Conservation (phyloP, 2,329 filamentous ascomycete genomes). For the Exophiala xenobiotica region DNA sequence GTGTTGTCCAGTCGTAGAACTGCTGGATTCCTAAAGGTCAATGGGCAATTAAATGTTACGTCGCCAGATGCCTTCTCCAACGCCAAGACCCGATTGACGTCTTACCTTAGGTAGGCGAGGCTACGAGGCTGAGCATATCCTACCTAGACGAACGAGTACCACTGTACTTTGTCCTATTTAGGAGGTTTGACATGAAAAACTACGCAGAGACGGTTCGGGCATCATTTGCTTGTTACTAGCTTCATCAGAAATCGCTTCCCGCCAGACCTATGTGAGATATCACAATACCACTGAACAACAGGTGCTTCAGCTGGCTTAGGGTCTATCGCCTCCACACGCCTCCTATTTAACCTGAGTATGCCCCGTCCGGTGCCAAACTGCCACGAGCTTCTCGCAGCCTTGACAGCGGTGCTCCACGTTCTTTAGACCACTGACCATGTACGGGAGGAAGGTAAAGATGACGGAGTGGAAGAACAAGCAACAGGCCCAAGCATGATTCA, state of each 20-base stretch:
- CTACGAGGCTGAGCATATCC: no score
- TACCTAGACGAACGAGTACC: no score
- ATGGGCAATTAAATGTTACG: neutral
- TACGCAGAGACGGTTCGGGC: no score
- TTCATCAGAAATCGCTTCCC: no score
- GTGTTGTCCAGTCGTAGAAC: neutral
- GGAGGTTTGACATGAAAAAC: no score
- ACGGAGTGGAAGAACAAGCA: constrained; percentile 10
- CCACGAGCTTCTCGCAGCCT: constrained; percentile 5
- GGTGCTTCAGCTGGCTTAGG: no score
- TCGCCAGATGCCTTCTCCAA: constrained; percentile 4
- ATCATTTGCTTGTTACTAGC: no score
- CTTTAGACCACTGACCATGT: constrained; percentile 15
- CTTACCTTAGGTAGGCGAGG: neutral
- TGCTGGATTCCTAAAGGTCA: neutral
- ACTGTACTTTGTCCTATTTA: no score
- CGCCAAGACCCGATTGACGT: neutral
- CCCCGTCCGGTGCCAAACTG: constrained; percentile 13
- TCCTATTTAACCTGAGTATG: constrained; percentile 8
- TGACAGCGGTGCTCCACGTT: constrained; percentile 12
- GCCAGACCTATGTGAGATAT: no score
- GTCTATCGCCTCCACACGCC: no score
- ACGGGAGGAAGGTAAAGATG: constrained; percentile 9
- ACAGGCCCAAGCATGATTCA: constrained; percentile 13
- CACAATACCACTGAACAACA: no score